Evolutionary conservation across 1,284 basidiomycete species (phyloP).

Genomic region (Microbotryum silenes-acaulis): DNA sequence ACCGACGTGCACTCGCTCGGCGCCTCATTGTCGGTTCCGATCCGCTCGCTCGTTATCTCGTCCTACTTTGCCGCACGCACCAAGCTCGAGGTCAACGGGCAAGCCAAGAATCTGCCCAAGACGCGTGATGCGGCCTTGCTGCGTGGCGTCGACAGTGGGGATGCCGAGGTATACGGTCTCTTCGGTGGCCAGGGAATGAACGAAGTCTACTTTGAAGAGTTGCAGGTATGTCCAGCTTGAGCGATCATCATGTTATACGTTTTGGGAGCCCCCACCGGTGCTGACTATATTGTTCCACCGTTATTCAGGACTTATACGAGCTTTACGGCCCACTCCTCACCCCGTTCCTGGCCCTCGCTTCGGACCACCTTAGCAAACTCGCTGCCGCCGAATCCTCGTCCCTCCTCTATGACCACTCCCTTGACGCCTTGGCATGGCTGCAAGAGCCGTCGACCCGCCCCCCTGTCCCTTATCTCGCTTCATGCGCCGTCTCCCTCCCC

Average conservation of each 20-base stretch:
- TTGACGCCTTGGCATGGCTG: slow-evolving; percentile 80
- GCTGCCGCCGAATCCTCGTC: slow-evolving; percentile 42
- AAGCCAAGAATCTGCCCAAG: slow-evolving; percentile 51
- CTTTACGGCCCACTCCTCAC: slow-evolving; percentile 75
- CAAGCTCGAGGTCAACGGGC: slow-evolving; percentile 57
- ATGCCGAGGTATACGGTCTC: slow-evolving; percentile 79
- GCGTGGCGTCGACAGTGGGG: slow-evolving; percentile 56
- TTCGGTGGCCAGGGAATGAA: slow-evolving; percentile 99
- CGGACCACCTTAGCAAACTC: slow-evolving; percentile 50
- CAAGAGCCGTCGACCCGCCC: slow-evolving; percentile 62
- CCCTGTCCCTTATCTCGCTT: slow-evolving; percentile 78
- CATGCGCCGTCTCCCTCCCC: slow-evolving; percentile 89
- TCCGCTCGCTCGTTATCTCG: slow-evolving; percentile 56
- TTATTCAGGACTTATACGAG: slow-evolving; percentile 68
- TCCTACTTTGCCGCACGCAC: slow-evolving; percentile 74
- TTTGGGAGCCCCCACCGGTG: background rate
- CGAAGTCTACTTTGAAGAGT: slow-evolving; percentile 95
- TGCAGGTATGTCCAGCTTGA: slow-evolving; percentile 41
- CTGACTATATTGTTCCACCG: too few relatives aligned
- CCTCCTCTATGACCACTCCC: slow-evolving; percentile 61
- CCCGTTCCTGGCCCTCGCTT: slow-evolving; percentile 57
- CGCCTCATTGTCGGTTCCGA: slow-evolving; percentile 56
- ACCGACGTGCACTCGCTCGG: slow-evolving; percentile 73
- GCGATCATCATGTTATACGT: background rate
- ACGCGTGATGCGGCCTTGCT: slow-evolving; percentile 68